These are phyloP conservation scores for Phytophthora europaea DNA, from an alignment of 352 stramenopile species.

Conservation along the genomic window DNA sequence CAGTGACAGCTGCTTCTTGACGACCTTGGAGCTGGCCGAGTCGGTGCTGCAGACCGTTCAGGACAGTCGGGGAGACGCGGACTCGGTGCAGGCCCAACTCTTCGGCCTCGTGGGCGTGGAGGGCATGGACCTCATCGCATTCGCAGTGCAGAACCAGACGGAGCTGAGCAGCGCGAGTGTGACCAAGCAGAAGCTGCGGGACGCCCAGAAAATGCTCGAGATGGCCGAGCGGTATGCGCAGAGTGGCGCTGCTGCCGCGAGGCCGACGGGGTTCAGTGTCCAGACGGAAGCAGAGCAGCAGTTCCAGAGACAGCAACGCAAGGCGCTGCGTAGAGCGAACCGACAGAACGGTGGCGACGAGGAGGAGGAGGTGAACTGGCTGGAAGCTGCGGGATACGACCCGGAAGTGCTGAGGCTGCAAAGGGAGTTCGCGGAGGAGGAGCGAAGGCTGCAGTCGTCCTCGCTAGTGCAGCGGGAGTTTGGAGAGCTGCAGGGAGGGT, in stretches of 20 bases:
- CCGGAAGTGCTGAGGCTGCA: conserved; percentile 80
- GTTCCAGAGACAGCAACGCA: conserved; percentile 56
- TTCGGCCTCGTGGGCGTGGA: conserved; percentile 89
- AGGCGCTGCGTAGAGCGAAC: conserved; percentile 65
- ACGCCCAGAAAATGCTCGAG: conserved; percentile 56
- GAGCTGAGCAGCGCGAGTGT: conserved; percentile 36
- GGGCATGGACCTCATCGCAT: conserved; percentile 87
- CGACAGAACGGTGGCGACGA: conserved; percentile 47
- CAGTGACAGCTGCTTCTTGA: conserved; percentile 63
- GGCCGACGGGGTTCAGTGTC: conserved; percentile 64
- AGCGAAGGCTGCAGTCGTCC: conserved; percentile 65
- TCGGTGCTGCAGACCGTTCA: conserved; percentile 75
- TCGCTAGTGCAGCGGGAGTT: conserved; percentile 85
- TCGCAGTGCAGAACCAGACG: conserved; percentile 67
- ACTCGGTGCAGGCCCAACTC: conserved; percentile 77
- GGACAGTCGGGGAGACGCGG: conserved; percentile 56
- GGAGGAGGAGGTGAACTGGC: conserved; percentile 67
- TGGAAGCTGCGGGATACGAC: conserved; percentile 84
- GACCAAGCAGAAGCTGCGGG: conserved; percentile 52
- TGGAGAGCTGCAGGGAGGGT: conserved; percentile 71
- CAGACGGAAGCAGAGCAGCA: conserved; percentile 73
- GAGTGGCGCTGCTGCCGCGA: conserved; percentile 15
- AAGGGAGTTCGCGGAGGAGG: conserved; percentile 76
- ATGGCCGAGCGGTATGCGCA: conserved; percentile 34
- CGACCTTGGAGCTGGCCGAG: conserved; percentile 71